Conservation (phyloP, 2,329 filamentous ascomycete species). For the Nigrospora oryzae region DNA sequence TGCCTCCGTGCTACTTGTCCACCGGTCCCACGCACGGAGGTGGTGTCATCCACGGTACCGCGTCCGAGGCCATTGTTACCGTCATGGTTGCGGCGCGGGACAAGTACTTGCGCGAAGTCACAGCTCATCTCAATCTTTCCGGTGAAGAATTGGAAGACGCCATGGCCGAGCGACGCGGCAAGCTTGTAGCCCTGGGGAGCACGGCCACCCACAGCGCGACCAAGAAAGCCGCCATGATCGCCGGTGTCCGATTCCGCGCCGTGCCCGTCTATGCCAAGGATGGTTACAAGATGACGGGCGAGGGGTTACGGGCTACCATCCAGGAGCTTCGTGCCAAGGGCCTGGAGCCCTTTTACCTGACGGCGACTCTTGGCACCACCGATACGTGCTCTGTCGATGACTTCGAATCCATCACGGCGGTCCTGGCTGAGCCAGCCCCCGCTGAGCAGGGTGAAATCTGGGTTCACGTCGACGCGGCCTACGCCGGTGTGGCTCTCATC, state of each 20-base stretch:
- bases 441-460: constrained; percentile 50
- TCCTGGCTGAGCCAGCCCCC: constrained; percentile 26
- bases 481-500: constrained; percentile 78
- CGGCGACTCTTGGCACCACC: constrained; percentile 77
- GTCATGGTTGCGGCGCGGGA: constrained; percentile 84
- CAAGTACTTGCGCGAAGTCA: constrained; percentile 58
- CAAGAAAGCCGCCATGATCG: constrained; percentile 79
- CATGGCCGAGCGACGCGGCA: constrained; percentile 56
- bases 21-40: constrained; percentile 64
- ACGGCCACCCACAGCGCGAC: constrained; percentile 76
- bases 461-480: constrained; percentile 92
- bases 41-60: constrained; percentile 89
- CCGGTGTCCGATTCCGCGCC: constrained; percentile 71
- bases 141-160: constrained; percentile 56
- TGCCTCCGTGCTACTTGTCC: constrained; percentile 69
- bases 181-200: constrained; percentile 73
- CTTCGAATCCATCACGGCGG: constrained; percentile 57
- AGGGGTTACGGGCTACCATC: constrained; percentile 52
- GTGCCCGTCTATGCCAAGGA: constrained; percentile 55
- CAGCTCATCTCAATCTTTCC: constrained; percentile 31
- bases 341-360: constrained; percentile 80
- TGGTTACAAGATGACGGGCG: constrained; percentile 63
- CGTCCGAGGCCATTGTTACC: constrained; percentile 79
- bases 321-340: constrained; percentile 58
- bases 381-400: constrained; percentile 83